Conservation (phyloP, 1,139 yeast genomes). For the Debaryomycetaceae sp. region DNA sequence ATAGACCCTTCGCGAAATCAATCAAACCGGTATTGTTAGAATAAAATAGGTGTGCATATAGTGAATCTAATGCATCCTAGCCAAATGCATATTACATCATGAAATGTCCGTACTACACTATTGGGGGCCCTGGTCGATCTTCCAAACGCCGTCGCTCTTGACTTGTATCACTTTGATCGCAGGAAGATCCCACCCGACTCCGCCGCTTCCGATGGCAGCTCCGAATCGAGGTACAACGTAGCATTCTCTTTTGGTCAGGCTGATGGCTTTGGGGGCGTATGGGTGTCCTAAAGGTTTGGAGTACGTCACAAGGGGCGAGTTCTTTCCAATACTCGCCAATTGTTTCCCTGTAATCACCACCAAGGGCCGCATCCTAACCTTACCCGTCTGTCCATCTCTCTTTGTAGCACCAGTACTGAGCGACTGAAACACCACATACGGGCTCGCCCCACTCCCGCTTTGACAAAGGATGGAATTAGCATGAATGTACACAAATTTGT, state of each 20-base stretch:
- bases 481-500: constrained; percentile 61
- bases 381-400: constrained; percentile 21
- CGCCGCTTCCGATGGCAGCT: constrained; percentile 72
- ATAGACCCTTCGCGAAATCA: too few relatives aligned
- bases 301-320: constrained; percentile 63
- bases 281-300: constrained; percentile 92
- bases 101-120: too few relatives aligned
- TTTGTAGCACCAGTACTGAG: constrained; percentile 38
- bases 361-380: constrained; percentile 63
- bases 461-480: constrained; percentile 53
- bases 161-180: constrained; percentile 69
- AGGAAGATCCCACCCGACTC: constrained; percentile 88
- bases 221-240: constrained; percentile 91
- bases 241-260: constrained; percentile 64
- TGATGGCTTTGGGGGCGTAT: constrained; percentile 62
- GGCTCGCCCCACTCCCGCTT: constrained; percentile 60
- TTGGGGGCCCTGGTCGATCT: too few relatives aligned
- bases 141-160: constrained; percentile 55
- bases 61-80: too few relatives aligned
- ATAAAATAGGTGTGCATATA: too few relatives aligned
- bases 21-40: too few relatives aligned
- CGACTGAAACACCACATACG: constrained; percentile 60
- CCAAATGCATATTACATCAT: too few relatives aligned
- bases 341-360: constrained; percentile 71
- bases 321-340: constrained; percentile 65